Base-by-base conservation (phyloP, 1,284 basidiomycete species). In the Marasmius oreades region DNA sequence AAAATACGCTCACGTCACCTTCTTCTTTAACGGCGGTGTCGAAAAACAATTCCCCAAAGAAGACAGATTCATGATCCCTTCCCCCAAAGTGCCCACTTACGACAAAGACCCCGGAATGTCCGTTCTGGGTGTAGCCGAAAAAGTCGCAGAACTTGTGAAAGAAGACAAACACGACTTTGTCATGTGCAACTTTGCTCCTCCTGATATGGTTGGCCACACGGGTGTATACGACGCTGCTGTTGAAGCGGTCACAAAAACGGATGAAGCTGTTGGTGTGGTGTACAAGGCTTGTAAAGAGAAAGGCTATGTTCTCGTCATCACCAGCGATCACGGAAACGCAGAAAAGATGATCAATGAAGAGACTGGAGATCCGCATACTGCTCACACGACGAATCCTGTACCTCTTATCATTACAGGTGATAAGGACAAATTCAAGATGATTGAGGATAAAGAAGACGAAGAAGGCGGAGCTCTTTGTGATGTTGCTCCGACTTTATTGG, bases 151-250 rank as follows among this genome's bases (percentile, higher is more conserved):
- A 70, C 77, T 93, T n/a, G 81, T 95, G 62, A 80, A 80, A 66
- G 74, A 77, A 62, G 72, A 78, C 57, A 77, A 86, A 58, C 80
- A 90, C 65, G 90, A 95, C 53, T 95, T 95, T 69, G 82, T 95
- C 60, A 95, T 96, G 93, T 95, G 92, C 77, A 95, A 95, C 75
- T 95, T 95, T 72, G 93, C 93, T 24, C 93, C 93, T 50, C 93
- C 93, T 14, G 93, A 96, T 69, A 95, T 95, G 93, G 93, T 93
- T 48, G 93, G 93, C 36, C 93, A 95, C 73, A 95, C 93, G 0
- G 93, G 93, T 62, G 76, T 88, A 18, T 95, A 84, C 71, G 92
- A 95, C 1, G 93, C 93, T 0, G 93, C 93, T 1, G 90, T 95
- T 43, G 75, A 88, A 63, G 93, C 92, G 7, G 91, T 95, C 70